Conservation (phyloP, 2,329 filamentous ascomycete genomes). For the Lecanicillium sp. region DNA sequence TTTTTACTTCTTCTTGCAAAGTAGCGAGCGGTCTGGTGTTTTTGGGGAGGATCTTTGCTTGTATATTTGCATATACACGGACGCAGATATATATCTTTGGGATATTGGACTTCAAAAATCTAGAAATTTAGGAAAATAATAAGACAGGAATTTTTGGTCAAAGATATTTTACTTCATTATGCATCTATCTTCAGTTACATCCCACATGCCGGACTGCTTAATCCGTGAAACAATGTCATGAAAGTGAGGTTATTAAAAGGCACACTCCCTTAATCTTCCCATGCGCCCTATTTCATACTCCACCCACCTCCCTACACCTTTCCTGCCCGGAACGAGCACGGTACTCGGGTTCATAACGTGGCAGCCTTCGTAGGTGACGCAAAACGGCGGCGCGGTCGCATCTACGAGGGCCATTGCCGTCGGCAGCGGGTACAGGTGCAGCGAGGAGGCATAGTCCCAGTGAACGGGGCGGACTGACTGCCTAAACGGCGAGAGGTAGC, state of each 20-base stretch:
- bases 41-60: too few relatives aligned
- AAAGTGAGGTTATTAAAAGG: slow-evolving; percentile 40
- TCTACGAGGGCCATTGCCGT: slow-evolving; percentile 79
- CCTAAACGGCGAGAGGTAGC: slow-evolving; percentile 79
- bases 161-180: too few relatives aligned
- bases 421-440: slow-evolving; percentile 84
- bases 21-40: too few relatives aligned
- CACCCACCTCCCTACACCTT: slow-evolving; percentile 70
- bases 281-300: slow-evolving; percentile 70
- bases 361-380: slow-evolving; percentile 88
- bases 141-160: too few relatives aligned
- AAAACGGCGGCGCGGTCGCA: slow-evolving; percentile 72
- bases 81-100: too few relatives aligned
- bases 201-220: too few relatives aligned
- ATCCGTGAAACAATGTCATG: too few relatives aligned
- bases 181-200: too few relatives aligned
- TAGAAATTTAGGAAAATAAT: too few relatives aligned
- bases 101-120: too few relatives aligned
- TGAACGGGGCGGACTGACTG: slow-evolving; percentile 72
- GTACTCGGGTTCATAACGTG: slow-evolving; percentile 90
- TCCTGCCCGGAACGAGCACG: slow-evolving; percentile 61
- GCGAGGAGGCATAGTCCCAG: slow-evolving; percentile 74
- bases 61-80: too few relatives aligned
- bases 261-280: slow-evolving; percentile 56
- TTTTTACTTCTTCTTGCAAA: too few relatives aligned